Base-by-base conservation (phyloP, 345 rosid genomes). In the Eucalyptus urophylla region DNA sequence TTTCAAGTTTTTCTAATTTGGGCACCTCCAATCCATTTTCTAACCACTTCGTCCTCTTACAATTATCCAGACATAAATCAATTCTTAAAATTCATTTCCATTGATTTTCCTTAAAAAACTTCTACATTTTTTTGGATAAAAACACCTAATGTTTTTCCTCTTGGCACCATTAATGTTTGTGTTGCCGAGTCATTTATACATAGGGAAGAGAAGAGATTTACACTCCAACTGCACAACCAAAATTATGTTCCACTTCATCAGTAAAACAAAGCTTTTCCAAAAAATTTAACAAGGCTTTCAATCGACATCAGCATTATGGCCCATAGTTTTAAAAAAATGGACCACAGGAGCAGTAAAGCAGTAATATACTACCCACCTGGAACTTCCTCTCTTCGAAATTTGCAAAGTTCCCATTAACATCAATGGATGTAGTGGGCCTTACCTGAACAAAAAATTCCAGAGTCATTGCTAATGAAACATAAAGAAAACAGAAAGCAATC, bases 381-480 rank as follows among this genome's bases (percentile, higher is more conserved):
- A 88, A 53, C 86, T 88, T 88, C 33, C 86, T 58, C 31, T 88
- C 87, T 60, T 65, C 45, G 0, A 65, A 58, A 40, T 47, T 87
- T 45, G 22, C 81, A 31, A 29, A 40, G 69, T 54, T 53, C 16
- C 69, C 87, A 50, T 50, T 58, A 11, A 86, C 67, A 88, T 80
- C 87, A 21, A 25, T 60, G 31, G 54, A 21, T 31, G 33, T n/a
- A 12, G 33, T 49, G 31, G 80, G 81, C 76, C 83, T 83, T 11
- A 90, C 96, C 94, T 94, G 90, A 89, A 94, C 86, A 89, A 58
- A 37, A 16, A 12, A 33, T 37, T 45, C 50, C 37, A 81, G 67
- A 87, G 49, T 49, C 31, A 85, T 45, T 40, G 51, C 72, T 24
- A 44, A 4, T 86, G 90, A 91, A 88, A 49, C 53, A 89, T 40